Conservation (phyloP, 768 basidiomycete species). For the Chalciporus pseudorubinellus region DNA sequence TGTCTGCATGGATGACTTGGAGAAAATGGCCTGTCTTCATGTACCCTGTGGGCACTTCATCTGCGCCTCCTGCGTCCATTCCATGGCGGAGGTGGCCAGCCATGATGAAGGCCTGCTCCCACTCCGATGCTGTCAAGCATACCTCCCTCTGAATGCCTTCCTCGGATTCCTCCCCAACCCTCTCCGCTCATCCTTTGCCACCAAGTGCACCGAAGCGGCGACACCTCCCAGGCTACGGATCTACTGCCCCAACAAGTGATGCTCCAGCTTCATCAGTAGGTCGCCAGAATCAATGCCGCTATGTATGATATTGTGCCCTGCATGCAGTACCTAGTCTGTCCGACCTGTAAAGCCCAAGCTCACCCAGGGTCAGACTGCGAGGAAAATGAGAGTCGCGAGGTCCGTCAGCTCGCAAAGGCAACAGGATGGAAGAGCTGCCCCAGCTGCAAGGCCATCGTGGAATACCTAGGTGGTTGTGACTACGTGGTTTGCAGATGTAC, state of each 20-base stretch:
- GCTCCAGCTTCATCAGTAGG: constrained; percentile 51
- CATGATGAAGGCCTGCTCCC: constrained; percentile 52
- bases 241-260: constrained; percentile 47
- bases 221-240: constrained; percentile 43
- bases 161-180: constrained; percentile 30
- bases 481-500: constrained; percentile 58
- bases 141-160: constrained; percentile 33
- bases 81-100: constrained; percentile 42
- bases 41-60: constrained; percentile 48
- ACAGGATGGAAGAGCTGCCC: constrained; percentile 63
- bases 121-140: constrained; percentile 46
- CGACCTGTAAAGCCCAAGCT: constrained; percentile 43
- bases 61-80: constrained; percentile 42
- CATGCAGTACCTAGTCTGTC: constrained; percentile 45
- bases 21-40: constrained; percentile 23
- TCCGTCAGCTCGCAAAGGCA: constrained; percentile 46
- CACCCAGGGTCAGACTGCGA: constrained; percentile 43
- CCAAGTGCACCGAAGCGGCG: constrained; percentile 47
- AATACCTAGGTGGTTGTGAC: constrained; percentile 51
- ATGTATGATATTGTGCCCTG: constrained; percentile 34
- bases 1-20: constrained; percentile 39
- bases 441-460: constrained; percentile 52
- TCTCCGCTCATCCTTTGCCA: constrained; percentile 34
- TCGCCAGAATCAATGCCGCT: constrained; percentile 25
- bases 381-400: constrained; percentile 40